Base-by-base conservation (phyloP, 768 basidiomycete genomes). In the Tricholoma terreum region DNA sequence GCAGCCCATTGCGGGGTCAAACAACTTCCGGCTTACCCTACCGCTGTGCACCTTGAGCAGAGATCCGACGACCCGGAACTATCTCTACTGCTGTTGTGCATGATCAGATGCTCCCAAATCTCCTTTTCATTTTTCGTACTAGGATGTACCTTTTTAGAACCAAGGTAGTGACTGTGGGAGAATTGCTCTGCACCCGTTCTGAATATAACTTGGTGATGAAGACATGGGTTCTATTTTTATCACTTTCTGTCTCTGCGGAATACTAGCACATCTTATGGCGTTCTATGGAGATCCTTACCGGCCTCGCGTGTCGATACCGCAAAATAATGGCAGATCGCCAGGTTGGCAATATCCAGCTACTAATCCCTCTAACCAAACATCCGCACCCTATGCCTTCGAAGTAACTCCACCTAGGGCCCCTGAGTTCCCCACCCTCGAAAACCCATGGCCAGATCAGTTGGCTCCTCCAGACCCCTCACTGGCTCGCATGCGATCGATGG, bases 401-500 rank as follows among this genome's bases (percentile, higher is more conserved):
- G 55, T 63, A 4, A 60, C 61, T 36, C 59, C 70, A 12, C 50
- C 58, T n/a, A n/a, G n/a, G n/a, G n/a, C n/a, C n/a, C n/a, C n/a
- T 38, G 57, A 65, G 10, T 50, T 57, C 15, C 53, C 68, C n/a
- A 58, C 60, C 35, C 65, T 71, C n/a, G 58, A 61, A 3, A 69
- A 71, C 58, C 66, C 75, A 57, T 79, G 73, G 74, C 71, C 72
- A 50, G 55, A 68, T 38, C 36, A 45, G 58, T 19, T 67, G 60
- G 24, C 69, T 63, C n/a, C 69, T 59, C 42, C 63, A 60, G 55
- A 65, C 14, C 65, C 62, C 10, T 51, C 65, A n/a, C 64, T 75
- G 17, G 69, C 72, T 6, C 65, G 76, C 2, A 62, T 71, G 1
- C 65, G 67, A 19, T 78, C 78, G 2, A 67, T 74, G 57, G 60